phyloP scores from a whole-genome alignment of 129 eudicot genomes.

The Saposhnikovia divaricata region DNA sequence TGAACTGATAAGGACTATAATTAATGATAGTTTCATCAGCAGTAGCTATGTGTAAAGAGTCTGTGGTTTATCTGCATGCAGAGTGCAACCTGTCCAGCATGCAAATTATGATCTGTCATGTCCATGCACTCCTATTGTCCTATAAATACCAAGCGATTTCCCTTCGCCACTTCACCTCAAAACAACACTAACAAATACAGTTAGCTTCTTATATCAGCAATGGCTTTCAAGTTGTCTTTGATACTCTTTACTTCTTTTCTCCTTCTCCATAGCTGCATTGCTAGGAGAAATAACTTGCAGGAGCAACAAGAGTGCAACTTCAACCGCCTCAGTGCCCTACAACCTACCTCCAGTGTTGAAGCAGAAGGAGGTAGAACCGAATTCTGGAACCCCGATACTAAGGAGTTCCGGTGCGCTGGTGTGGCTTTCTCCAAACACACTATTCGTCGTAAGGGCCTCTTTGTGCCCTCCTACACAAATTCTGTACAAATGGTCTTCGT shows the following conservation, averaged over 20 bases:
- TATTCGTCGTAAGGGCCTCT: constrained; percentile 26
- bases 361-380: constrained; percentile 68
- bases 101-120: constrained; percentile 21
- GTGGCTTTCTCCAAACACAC: constrained; percentile 23
- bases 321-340: constrained; percentile 33
- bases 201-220: not conserved
- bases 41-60: not conserved
- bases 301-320: constrained; percentile 42
- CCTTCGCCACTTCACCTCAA: constrained; percentile 22
- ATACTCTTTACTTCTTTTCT: constrained; percentile 5
- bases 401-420: constrained; percentile 47
- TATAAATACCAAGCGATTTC: constrained; percentile 24
- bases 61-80: not conserved
- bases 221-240: constrained; percentile 20
- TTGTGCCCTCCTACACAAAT: constrained; percentile 34
- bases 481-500: constrained; percentile 50
- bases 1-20: not conserved
- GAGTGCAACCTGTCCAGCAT: not conserved
- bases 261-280: constrained; percentile 20
- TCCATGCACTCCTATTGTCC: not conserved
- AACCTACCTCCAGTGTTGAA: constrained; percentile 33
- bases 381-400: constrained; percentile 35
- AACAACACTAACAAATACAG: not conserved
- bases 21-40: not conserved
- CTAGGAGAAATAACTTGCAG: constrained; percentile 16